Evolutionary conservation across 225 moss, liverwort and hornwort species (phyloP).

Genomic region (Neckera pumila): DNA sequence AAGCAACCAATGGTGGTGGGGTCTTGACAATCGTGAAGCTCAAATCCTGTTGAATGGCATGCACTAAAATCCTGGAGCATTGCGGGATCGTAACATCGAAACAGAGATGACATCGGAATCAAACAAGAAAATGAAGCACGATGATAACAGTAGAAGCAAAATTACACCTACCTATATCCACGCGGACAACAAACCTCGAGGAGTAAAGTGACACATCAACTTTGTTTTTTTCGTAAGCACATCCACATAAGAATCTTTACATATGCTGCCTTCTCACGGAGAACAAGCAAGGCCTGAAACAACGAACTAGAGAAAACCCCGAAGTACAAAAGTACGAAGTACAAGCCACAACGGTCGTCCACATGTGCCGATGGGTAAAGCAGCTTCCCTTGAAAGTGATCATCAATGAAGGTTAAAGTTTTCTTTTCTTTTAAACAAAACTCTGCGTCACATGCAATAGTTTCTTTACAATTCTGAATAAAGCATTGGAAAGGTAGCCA

Average conservation of each 20-base stretch:
- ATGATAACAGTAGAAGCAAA: neutral
- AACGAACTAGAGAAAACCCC: neutral
- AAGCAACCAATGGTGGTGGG: neutral
- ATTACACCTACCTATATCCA: neutral
- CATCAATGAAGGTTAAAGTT: neutral
- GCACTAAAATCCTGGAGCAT: neutral
- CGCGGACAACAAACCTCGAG: neutral
- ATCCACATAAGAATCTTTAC: neutral
- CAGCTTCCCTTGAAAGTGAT: slow-evolving; percentile 13
- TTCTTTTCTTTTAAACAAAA: neutral
- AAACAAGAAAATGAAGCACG: neutral
- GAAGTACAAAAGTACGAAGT: neutral
- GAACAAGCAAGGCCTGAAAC: neutral
- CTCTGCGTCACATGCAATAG: neutral
- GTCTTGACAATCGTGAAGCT: neutral
- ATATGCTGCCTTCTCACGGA: neutral
- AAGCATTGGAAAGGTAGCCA: neutral
- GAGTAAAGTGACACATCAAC: neutral
- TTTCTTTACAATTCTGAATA: neutral
- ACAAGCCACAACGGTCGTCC: too few species aligned
- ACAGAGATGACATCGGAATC: neutral
- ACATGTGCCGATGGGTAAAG: too few species aligned
- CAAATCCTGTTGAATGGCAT: neutral
- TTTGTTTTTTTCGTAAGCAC: neutral
- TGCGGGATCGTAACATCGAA: neutral